Base-by-base conservation (phyloP, 2,329 filamentous ascomycete genomes). In the Colletotrichum sp. region DNA sequence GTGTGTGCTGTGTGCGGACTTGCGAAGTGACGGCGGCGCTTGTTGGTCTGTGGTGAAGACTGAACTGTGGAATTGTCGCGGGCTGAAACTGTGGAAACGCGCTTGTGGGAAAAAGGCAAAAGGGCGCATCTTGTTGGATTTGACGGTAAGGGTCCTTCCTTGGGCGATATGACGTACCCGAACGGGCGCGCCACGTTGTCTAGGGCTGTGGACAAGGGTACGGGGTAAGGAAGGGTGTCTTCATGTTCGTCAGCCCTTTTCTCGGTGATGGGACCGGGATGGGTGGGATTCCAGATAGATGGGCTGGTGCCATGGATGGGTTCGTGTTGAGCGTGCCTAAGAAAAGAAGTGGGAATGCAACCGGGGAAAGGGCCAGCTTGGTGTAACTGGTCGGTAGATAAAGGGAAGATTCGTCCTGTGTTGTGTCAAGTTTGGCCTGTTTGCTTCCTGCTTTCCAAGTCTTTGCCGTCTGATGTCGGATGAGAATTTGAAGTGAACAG, bases 11-110 rank as follows among this genome's bases (percentile, higher is more conserved):
- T 15, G 25, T 30, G 22, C 28, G 59, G 28, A 32, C 28, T n/a
- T 13, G 8, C 28, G 2, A 61, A 13, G 28, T 32, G 61, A 32
- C 22, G 16, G 61, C 61, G 34, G 28, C 36, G 36, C 64, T 36
- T n/a, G 19, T 28, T 64, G 73, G 64, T 70, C 64, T 48, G 73
- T 75, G 70, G n/a, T 11, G 44, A 52, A 22, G 44, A 52, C n/a
- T 28, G 63, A 44, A 52, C 15, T 19, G 30, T 69, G 63, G 73
- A 64, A 65, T 73, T 68, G 70, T 75, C 73, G 73, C 73, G 70
- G 64, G 70, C 73, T 73, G 73, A 75, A 75, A 73, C 73, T 59
- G 57, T 75, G 69, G 72, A 75, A 75, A 67, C 68, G 52, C 61
- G 61, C 61, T 67, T 67, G 60, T 39, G 22, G 36, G 15, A 12